phyloP scores from a whole-genome alignment of 768 basidiomycete genomes.

The Artomyces pyxidatus region DNA sequence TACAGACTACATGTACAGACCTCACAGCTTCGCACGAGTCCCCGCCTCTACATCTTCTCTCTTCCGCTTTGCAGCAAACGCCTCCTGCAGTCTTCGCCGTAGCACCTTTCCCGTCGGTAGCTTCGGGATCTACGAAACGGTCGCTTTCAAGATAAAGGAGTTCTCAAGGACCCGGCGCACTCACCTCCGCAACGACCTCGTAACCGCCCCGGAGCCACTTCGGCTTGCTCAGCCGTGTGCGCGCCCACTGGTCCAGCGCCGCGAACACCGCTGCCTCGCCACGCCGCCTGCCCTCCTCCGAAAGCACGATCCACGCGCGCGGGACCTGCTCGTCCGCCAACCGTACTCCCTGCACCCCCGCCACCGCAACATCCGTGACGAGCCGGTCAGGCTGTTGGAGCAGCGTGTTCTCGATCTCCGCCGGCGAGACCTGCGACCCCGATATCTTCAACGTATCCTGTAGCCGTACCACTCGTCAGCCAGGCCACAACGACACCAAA shows the following conservation, averaged over 20 bases:
- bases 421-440: conserved; percentile 72
- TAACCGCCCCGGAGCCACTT: conserved; percentile 75
- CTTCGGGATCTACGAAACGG: conserved; percentile 52
- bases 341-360: conserved; percentile 65
- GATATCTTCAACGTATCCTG: conserved; percentile 81
- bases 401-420: conserved; percentile 65
- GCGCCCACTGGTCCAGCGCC: conserved; percentile 53
- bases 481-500: not conserved
- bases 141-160: not conserved
- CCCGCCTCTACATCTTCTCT: no score
- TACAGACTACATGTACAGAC: no score
- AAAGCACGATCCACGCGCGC: conserved; percentile 72
- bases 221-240: conserved; percentile 57
- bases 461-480: not conserved
- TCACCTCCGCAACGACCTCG: conserved; percentile 52
- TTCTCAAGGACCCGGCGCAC: conserved; percentile 15
- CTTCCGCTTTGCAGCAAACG: conserved; percentile 36
- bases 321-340: conserved; percentile 68
- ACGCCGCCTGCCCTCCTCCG: conserved; percentile 39
- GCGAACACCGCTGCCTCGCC: conserved; percentile 34
- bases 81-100: conserved; percentile 52
- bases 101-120: conserved; percentile 67
- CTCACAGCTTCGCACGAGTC: no score
- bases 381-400: conserved; percentile 53
- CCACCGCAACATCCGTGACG: conserved; percentile 60